Evolutionary conservation across 2,329 filamentous ascomycete genomes (phyloP), one percentile per base, ranked within the genome.

Genomic region (Aspergillus quadricinctus): DNA sequence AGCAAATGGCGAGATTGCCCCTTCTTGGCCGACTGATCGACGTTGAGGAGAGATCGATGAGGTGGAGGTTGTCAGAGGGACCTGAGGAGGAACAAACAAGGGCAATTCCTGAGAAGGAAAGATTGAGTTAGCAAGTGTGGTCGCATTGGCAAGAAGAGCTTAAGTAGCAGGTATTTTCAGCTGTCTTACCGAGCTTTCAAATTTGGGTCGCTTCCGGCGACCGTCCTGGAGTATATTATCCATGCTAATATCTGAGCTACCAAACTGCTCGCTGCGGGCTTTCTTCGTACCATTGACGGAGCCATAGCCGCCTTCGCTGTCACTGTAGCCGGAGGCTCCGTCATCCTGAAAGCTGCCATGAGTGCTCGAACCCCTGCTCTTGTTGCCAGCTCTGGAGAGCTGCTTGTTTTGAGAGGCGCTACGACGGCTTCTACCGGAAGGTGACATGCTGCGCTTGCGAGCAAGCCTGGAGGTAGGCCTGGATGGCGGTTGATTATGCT

Each of bases 221-320:
- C 93, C 92, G 70, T 95, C 94, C 76, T 97, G 93, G 59, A 99
- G 89, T 74, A 99, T 97, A 72, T 99, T 99, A 66, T 97, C 92
- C 65, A 97, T 85, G 72, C 93, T 97, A 70, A 99, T 99, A 66
- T 99, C 94, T 17, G 94, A 96, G 72, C 91, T 97, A 50, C 90
- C 92, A 67, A 96, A 85, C 62, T 91, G 88, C 68, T 97, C 92
- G 62, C 81, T 86, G 74, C 90, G 92, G 66, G 83, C 84, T 72
- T 89, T 89, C 67, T 89, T 87, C 57, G 88, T 88, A 63, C 83
- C 83, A 17, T 81, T 80, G 50, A 88, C 82, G 54, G 90, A 92
- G 63, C 85, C 88, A 59, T 89, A 84, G 28, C 87, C 90, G 59
- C 87, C 88, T 63, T 96, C 92, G 65, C 89, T 92, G 73, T 92